phyloP scores from a whole-genome alignment of 495 filamentous ascomycete species.

The Neurospora sp. region DNA sequence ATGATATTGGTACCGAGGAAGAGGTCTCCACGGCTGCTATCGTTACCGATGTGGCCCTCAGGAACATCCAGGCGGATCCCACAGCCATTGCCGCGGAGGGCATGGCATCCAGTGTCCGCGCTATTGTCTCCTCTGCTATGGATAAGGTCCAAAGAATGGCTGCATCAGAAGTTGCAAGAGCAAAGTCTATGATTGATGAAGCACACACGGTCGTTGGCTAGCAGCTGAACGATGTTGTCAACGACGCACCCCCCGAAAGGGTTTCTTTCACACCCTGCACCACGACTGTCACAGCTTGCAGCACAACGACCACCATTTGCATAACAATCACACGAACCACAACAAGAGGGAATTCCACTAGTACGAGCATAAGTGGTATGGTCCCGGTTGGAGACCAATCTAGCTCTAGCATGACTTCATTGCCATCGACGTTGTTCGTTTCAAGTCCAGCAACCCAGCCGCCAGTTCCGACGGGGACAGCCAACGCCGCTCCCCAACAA shows the following conservation, averaged over 20 bases:
- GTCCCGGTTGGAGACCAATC: not conserved
- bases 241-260: constrained; percentile 3
- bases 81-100: constrained; percentile 4
- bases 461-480: not conserved
- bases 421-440: not conserved
- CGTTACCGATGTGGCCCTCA: not conserved
- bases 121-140: constrained; percentile 12
- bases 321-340: constrained; percentile 5
- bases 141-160: constrained; percentile 9
- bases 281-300: constrained; percentile 12
- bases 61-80: not conserved
- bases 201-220: constrained; percentile 7
- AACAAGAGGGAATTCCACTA: not conserved
- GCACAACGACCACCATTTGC: constrained; percentile 7
- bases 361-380: not conserved
- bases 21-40: not conserved
- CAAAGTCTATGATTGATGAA: constrained; percentile 10
- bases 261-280: constrained; percentile 8
- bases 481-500: not conserved
- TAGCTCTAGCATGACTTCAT: not conserved
- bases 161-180: constrained; percentile 8
- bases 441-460: not conserved
- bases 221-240: constrained; percentile 7
- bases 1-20: not conserved
- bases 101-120: constrained; percentile 9